phyloP scores from a whole-genome alignment of 352 stramenopile genomes.

The Globisporangium spiculum region DNA sequence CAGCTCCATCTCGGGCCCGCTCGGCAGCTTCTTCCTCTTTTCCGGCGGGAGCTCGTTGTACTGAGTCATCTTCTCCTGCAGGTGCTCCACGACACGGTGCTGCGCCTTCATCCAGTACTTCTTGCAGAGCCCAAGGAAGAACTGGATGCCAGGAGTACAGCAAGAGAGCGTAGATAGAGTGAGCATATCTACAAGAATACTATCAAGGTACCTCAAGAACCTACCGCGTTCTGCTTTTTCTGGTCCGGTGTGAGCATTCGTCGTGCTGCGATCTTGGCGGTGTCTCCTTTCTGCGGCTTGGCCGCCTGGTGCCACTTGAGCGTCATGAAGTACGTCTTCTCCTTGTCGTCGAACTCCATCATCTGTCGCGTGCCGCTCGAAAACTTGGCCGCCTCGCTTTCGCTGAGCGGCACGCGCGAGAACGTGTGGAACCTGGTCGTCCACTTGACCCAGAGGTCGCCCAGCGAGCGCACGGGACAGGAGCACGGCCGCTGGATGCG shows the following conservation, averaged over 20 bases:
- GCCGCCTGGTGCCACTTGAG: conserved; percentile 82
- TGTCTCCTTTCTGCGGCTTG: conserved; percentile 83
- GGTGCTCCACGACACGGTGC: conserved; percentile 63
- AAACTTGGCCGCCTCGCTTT: conserved; percentile 62
- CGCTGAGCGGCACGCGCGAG: conserved; percentile 49
- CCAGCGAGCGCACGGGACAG: conserved; percentile 72
- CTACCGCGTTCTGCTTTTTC: conserved; percentile 68
- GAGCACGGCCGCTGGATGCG: conserved; percentile 67
- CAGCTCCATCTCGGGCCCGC: conserved; percentile 48
- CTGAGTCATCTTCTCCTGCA: conserved; percentile 57
- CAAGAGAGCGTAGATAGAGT: background rate
- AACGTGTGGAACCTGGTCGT: conserved; percentile 80
- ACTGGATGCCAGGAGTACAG: conserved; percentile 15
- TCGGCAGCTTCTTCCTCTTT: conserved; percentile 24
- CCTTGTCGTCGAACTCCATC: conserved; percentile 68
- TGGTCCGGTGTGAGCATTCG: conserved; percentile 63
- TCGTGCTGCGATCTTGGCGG: conserved; percentile 76
- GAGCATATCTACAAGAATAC: background rate
- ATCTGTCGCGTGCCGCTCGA: conserved; percentile 75
- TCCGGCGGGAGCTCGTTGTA: conserved; percentile 20
- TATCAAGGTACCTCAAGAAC: background rate
- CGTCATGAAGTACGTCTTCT: conserved; percentile 68
- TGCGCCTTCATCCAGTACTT: conserved; percentile 73
- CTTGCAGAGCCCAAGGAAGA: conserved; percentile 73
- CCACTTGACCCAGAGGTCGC: conserved; percentile 81